phyloP scores from a whole-genome alignment of 2,329 filamentous ascomycete genomes.

The Didymella segeticola region DNA sequence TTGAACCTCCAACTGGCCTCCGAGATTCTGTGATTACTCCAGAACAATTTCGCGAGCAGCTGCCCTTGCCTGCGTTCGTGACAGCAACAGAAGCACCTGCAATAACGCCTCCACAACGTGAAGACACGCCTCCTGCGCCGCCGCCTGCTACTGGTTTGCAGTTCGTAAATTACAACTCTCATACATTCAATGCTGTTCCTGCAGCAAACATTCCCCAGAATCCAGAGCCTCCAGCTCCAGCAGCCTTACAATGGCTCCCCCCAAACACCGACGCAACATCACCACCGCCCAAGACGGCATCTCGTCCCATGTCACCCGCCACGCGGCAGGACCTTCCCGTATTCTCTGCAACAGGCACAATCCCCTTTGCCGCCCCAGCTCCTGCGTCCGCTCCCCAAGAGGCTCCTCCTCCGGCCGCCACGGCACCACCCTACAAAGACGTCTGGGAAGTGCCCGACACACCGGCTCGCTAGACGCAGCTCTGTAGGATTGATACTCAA shows the following conservation, averaged over 20 bases:
- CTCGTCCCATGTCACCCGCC: slow-evolving; percentile 36
- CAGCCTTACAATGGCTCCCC: slow-evolving; percentile 41
- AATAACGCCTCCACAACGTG: slow-evolving; percentile 38
- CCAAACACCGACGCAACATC: slow-evolving; percentile 33
- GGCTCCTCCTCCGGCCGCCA: slow-evolving; percentile 2
- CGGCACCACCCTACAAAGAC: slow-evolving; percentile 24
- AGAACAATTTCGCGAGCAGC: slow-evolving; percentile 46
- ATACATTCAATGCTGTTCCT: slow-evolving; percentile 24
- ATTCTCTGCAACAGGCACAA: slow-evolving; percentile 53
- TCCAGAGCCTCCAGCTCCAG: slow-evolving; percentile 23
- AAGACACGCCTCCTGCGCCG: slow-evolving; percentile 49
- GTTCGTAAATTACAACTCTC: slow-evolving; percentile 42
- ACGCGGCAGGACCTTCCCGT: slow-evolving; percentile 55
- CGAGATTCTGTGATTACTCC: slow-evolving; percentile 41
- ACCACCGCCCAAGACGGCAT: slow-evolving; percentile 5
- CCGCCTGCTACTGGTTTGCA: slow-evolving; percentile 41
- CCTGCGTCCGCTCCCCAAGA: not conserved
- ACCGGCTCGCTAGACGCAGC: slow-evolving; percentile 33
- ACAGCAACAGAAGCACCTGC: slow-evolving; percentile 26
- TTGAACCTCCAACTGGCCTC: slow-evolving; percentile 41
- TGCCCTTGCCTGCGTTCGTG: slow-evolving; percentile 43
- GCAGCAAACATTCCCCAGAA: not conserved
- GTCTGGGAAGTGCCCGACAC: slow-evolving; percentile 58
- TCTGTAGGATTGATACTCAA: slow-evolving; percentile 1
- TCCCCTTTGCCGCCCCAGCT: slow-evolving; percentile 40